These are phyloP conservation scores for Colletotrichum somersetense DNA, from an alignment of 2,329 filamentous ascomycete genomes.

Conservation along the genomic window DNA sequence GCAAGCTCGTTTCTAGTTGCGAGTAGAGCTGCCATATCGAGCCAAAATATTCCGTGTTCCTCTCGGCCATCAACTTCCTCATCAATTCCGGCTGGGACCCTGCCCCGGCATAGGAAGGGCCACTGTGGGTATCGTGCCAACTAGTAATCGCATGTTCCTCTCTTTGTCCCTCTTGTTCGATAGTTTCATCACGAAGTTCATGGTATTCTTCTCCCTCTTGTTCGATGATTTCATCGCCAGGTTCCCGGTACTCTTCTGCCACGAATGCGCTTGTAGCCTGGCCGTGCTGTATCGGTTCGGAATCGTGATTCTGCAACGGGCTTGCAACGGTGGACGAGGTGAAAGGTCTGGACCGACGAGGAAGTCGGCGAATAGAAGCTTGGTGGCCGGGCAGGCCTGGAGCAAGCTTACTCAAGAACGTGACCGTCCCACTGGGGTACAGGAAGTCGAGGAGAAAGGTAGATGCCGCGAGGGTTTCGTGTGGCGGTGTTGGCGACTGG, in stretches of 20 bases:
- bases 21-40: constrained; percentile 60
- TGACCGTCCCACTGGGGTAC: constrained; percentile 61
- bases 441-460: constrained; percentile 68
- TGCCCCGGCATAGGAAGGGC: constrained; percentile 27
- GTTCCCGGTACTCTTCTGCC: background rate
- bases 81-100: constrained; percentile 40
- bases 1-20: constrained; percentile 51
- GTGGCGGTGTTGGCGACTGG: constrained; percentile 44
- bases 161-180: background rate
- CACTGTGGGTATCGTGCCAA: constrained; percentile 27
- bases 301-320: constrained; percentile 2
- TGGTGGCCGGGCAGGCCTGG: constrained; percentile 40
- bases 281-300: background rate
- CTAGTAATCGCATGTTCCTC: background rate
- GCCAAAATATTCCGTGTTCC: constrained; percentile 50
- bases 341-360: constrained; percentile 44
- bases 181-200: background rate
- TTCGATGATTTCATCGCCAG: background rate
- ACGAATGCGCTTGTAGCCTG: background rate
- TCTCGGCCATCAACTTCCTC: constrained; percentile 46
- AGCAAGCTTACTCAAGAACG: constrained; percentile 56
- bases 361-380: constrained; percentile 38
- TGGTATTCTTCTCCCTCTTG: background rate
- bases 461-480: constrained; percentile 58
- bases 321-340: constrained; percentile 44